Evolutionary conservation across 2,329 filamentous ascomycete genomes (phyloP).

Genomic region (Aspergillus fumigatiaffinis): DNA sequence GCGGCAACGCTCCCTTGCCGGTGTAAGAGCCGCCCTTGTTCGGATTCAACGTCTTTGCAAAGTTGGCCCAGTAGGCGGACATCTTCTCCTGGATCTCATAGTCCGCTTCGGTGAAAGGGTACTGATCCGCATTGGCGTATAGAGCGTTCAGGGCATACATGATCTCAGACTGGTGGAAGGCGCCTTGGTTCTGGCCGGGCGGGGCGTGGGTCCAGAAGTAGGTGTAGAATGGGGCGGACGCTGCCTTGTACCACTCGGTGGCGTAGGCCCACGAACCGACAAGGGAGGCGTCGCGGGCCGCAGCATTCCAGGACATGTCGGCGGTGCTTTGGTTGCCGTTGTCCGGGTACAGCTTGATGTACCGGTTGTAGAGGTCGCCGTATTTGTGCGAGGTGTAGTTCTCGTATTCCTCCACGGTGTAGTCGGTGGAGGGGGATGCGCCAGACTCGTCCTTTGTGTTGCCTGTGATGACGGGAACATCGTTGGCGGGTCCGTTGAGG

Average conservation of each 20-base stretch:
- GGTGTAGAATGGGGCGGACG: conserved; percentile 28
- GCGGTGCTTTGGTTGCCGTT: conserved; percentile 17
- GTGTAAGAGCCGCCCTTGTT: conserved; percentile 18
- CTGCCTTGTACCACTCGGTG: conserved; percentile 23
- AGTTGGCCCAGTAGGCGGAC: conserved; percentile 35
- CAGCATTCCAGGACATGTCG: conserved; percentile 22
- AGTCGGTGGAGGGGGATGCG: conserved; percentile 17
- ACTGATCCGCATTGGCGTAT: conserved; percentile 24
- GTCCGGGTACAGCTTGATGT: conserved; percentile 27
- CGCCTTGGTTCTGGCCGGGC: conserved; percentile 32
- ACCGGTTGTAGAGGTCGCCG: conserved; percentile 19
- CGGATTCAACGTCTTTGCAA: conserved; percentile 29
- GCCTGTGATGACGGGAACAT: conserved; percentile 36
- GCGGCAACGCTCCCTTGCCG: conserved; percentile 13
- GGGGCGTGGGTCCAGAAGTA: conserved; percentile 38
- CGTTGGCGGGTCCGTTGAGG: conserved; percentile 26
- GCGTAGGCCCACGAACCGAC: conserved; percentile 28
- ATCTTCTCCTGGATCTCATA: conserved; percentile 20
- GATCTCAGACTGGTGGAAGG: conserved; percentile 38
- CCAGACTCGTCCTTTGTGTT: conserved; percentile 34
- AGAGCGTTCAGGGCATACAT: conserved; percentile 37
- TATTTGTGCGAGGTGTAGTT: conserved; percentile 31
- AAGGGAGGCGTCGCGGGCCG: conserved; percentile 21
- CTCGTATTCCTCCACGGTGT: conserved; percentile 25
- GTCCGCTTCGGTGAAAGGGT: conserved; percentile 9